Evolutionary conservation across 1,284 basidiomycete genomes (phyloP), one percentile per base, ranked within the genome.

Genomic region (Leccinum fallax): DNA sequence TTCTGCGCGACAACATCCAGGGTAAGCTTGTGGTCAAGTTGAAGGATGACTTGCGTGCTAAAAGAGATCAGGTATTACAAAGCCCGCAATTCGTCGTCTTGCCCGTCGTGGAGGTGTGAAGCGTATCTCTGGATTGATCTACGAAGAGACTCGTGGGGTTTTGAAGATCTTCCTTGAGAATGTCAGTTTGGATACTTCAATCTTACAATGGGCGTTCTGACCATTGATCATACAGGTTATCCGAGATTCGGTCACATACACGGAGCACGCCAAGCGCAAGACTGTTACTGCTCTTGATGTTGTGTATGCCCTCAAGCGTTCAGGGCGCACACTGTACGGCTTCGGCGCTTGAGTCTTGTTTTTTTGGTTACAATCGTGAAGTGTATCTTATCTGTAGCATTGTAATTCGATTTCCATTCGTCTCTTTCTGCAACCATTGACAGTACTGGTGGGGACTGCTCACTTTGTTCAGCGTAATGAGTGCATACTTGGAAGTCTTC

Each of bases 221-320:
- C 4, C 0, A 4, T 11, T 16, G 49, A 28, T 49, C 3, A 0
- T 8, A 0, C 46, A 83, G 81, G 84, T 85, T 26, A 91, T 92
- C 75, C 85, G 88, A 67, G 92, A 94, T 78, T 91, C 91, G 40
- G 92, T 93, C 65, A 94, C 92, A 66, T 93, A 93, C 86, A 91
- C 89, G 62, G 92, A 93, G 76, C 92, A 94, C 79, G 91, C 92
- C 69, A 94, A 94, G 83, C 84, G 92, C 55, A 94, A 93, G 82
- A 93, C 91, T n/a, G 90, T 94, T 60, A 92, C 89, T 53, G 91
- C 92, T 24, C 87, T 90, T 58, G 89, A 90, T 69, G 88, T 90
- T 57, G 90, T 93, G 61, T 92, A 93, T 77, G 90, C 92, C 26
- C 84, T 94, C 69, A 94, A 94, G 80, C 85, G 92, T 59, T 89